phyloP scores from a whole-genome alignment of 371 early-diverging fungal genomes.

The Rhizoclosmatium hyalinum region DNA sequence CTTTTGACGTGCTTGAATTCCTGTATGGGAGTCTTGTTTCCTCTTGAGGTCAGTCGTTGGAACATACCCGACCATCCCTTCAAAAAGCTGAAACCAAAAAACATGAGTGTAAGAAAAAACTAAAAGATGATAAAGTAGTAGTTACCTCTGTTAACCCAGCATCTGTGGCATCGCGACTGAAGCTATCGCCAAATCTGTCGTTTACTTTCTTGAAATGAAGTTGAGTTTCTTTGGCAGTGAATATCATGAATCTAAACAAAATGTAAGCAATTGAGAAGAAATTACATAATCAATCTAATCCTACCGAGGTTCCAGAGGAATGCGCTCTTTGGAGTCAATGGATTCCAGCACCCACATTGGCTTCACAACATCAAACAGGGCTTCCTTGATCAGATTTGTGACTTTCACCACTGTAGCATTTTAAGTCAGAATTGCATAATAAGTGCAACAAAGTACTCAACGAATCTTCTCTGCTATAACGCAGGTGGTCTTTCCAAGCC shows the following conservation, averaged over 20 bases:
- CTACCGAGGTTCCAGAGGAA: conserved; percentile 70
- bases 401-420: conserved; percentile 10
- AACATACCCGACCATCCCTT: neutral
- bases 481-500: conserved; percentile 45
- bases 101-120: neutral
- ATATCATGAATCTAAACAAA: conserved; percentile 63
- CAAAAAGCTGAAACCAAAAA: conserved; percentile 1
- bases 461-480: conserved; percentile 66
- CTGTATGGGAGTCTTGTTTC: neutral
- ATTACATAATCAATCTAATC: neutral
- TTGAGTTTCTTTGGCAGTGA: conserved; percentile 57
- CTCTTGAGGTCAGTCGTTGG: neutral
- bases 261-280: neutral
- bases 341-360: conserved; percentile 71
- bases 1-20: conserved; percentile 5
- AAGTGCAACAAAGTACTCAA: conserved; percentile 26
- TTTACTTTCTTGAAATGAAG: conserved; percentile 55
- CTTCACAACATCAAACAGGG: conserved; percentile 59
- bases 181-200: conserved; percentile 75
- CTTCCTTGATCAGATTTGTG: conserved; percentile 12
- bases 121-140: neutral
- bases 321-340: conserved; percentile 50
- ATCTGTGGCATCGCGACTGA: conserved; percentile 60
- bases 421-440: neutral
- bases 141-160: conserved; percentile 63